Percentiles rank a stretch among this genome's conserved stretches.
These are phyloP conservation scores for Coffea canephora DNA, from an alignment of 257 asterid species.

Conservation along the genomic window DNA sequence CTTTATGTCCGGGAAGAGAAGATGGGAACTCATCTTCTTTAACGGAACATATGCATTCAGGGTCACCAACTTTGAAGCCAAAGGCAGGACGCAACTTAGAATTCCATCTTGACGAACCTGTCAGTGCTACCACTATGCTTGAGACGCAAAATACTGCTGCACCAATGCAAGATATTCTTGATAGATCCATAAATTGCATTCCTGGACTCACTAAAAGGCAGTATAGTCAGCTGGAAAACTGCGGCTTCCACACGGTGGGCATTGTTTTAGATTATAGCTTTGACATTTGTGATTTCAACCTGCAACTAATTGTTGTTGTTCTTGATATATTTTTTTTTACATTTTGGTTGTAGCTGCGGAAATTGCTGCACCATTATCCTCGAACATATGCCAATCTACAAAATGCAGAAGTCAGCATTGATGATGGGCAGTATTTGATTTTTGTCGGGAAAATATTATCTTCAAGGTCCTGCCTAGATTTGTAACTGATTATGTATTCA, in stretches of 20 bases:
- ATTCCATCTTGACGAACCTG: constrained; percentile 30
- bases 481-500: not conserved
- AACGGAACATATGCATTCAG: constrained; percentile 31
- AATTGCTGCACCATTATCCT: constrained; percentile 89
- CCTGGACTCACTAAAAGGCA: constrained; percentile 72
- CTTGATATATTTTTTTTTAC: too few relatives aligned
- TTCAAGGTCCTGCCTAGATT: constrained; percentile 52
- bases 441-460: constrained; percentile 78
- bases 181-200: constrained; percentile 52
- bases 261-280: constrained; percentile 4
- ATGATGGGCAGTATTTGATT: constrained; percentile 81
- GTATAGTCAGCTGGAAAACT: constrained; percentile 56
- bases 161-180: constrained; percentile 62
- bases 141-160: constrained; percentile 34
- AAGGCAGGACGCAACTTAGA: constrained; percentile 39
- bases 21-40: constrained; percentile 25
- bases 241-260: constrained; percentile 85
- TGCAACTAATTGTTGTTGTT: constrained; percentile 35
- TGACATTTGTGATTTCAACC: constrained; percentile 14
- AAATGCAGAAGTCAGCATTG: constrained; percentile 80
- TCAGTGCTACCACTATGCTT: constrained; percentile 24
- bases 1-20: constrained; percentile 38
- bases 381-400: constrained; percentile 92
- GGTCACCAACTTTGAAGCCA: constrained; percentile 29
- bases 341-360: constrained; percentile 61